A percentile compares a stretch with the other conserved stretches of the same genome.
These are phyloP conservation scores for Plasmodium chabaudi DNA, from an alignment of 169 alveolate genomes.

Conservation along the genomic window DNA sequence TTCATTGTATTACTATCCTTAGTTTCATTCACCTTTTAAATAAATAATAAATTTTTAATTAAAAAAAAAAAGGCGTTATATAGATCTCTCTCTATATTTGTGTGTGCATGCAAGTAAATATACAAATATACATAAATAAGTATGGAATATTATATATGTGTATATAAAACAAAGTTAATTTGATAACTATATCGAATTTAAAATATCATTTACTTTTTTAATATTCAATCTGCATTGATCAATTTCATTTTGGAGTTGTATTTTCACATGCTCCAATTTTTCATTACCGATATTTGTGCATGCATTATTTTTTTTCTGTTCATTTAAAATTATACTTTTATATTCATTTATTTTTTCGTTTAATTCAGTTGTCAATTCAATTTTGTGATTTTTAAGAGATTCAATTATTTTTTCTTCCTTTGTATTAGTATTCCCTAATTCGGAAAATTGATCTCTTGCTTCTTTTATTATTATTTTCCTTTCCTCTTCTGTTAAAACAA, in stretches of 20 bases:
- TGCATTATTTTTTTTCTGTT: conserved; percentile 5
- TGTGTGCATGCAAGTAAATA: not conserved
- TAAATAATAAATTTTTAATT: too few relatives aligned
- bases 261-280: conserved; percentile 7
- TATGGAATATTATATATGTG: not conserved
- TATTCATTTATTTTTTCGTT: conserved; percentile 26
- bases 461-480: conserved; percentile 42
- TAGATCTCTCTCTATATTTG: conserved; percentile 2
- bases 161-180: not conserved
- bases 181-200: conserved; percentile 16
- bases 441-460: conserved; percentile 6
- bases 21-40: too few relatives aligned
- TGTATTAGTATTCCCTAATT: conserved; percentile 4
- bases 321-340: conserved; percentile 1
- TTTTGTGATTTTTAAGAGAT: conserved; percentile 14
- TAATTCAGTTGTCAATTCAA: conserved; percentile 30
- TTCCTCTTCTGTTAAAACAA: conserved; percentile 68
- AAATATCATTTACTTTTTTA: conserved; percentile 26
- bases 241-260: conserved; percentile 51
- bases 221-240: conserved; percentile 28
- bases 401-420: conserved; percentile 47
- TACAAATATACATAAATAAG: not conserved
- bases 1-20: too few relatives aligned
- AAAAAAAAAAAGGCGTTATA: not conserved
- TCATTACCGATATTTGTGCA: not conserved